Conservation (phyloP, 208 protist genomes). For the Leishmania tropica region DNA sequence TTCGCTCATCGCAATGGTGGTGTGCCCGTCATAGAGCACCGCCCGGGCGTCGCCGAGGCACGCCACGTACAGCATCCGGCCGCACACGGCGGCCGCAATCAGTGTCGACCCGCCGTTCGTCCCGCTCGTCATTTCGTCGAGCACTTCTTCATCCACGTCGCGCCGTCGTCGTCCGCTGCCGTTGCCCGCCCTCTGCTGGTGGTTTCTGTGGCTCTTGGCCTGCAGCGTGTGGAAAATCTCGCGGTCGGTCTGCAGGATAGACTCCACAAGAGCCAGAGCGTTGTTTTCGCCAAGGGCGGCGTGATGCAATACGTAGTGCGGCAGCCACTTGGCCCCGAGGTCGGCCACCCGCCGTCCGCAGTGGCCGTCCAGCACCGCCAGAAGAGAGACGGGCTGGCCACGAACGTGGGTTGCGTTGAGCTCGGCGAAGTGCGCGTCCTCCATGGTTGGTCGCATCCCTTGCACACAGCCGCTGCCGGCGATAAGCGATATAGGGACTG, state of each 20-base stretch:
- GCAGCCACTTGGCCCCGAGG: slow-evolving; percentile 58
- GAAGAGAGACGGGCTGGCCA: slow-evolving; percentile 61
- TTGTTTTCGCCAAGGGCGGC: slow-evolving; percentile 69
- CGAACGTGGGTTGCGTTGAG: slow-evolving; percentile 47
- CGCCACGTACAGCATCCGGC: slow-evolving; percentile 83
- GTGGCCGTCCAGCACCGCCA: slow-evolving; percentile 84
- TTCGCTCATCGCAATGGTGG: slow-evolving; percentile 86
- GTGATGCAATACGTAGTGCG: slow-evolving; percentile 67
- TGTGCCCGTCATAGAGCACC: slow-evolving; percentile 76
- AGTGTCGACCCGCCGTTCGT: slow-evolving; percentile 72
- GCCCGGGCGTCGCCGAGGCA: slow-evolving; percentile 90
- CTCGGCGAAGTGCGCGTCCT: slow-evolving; percentile 74
- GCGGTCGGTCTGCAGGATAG: slow-evolving; percentile 73
- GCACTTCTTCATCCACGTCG: slow-evolving; percentile 20
- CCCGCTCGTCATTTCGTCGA: slow-evolving; percentile 21
- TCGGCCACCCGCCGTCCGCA: slow-evolving; percentile 78
- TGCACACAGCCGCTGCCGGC: slow-evolving; percentile 66
- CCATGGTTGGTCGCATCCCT: slow-evolving; percentile 81
- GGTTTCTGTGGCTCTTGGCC: slow-evolving; percentile 21
- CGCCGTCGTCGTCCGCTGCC: slow-evolving; percentile 17
- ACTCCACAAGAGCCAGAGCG: slow-evolving; percentile 72
- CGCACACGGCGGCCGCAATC: slow-evolving; percentile 66
- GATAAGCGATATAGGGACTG: slow-evolving; percentile 47
- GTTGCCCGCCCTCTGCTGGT: slow-evolving; percentile 15
- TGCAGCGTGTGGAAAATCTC: slow-evolving; percentile 41